Evolutionary conservation across 2,329 filamentous ascomycete genomes (phyloP).

Genomic region (Alternaria sp.): DNA sequence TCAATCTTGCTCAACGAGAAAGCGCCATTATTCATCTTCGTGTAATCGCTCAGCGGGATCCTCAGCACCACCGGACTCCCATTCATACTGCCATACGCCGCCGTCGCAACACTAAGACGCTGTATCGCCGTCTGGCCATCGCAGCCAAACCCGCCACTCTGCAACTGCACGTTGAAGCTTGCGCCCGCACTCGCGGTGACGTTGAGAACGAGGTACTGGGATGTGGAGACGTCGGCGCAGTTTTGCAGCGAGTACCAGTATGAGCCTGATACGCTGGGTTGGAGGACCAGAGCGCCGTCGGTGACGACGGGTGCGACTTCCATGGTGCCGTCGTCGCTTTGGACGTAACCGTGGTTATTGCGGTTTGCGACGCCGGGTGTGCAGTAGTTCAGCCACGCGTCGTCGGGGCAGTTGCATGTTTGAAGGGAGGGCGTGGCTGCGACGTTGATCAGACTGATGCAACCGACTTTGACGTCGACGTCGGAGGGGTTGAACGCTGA

Average conservation of each 20-base stretch:
- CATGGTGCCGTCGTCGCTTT: conserved; percentile 15
- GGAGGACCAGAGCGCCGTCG: conserved; percentile 2
- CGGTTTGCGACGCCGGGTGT: background rate
- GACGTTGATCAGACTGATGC: conserved; percentile 4
- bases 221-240: conserved; percentile 1
- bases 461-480: conserved; percentile 1
- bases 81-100: conserved; percentile 2
- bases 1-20: conserved; percentile 6
- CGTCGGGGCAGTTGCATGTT: background rate
- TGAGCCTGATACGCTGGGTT: conserved; percentile 5
- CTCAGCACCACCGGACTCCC: conserved; percentile 4
- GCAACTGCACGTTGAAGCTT: conserved; percentile 9
- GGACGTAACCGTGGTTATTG: conserved; percentile 2
- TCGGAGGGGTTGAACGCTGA: background rate
- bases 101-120: conserved; percentile 1
- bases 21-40: background rate
- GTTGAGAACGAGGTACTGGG: background rate
- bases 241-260: conserved; percentile 15
- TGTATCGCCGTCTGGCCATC: conserved; percentile 1
- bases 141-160: conserved; percentile 4
- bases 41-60: conserved; percentile 6
- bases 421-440: background rate
- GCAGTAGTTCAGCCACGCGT: conserved; percentile 14
- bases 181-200: conserved; percentile 7
- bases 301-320: background rate